A percentile compares a stretch with the other conserved stretches of the same genome.
Conservation (phyloP, 2,329 filamentous ascomycete genomes). For the Didymella arachidicola region DNA sequence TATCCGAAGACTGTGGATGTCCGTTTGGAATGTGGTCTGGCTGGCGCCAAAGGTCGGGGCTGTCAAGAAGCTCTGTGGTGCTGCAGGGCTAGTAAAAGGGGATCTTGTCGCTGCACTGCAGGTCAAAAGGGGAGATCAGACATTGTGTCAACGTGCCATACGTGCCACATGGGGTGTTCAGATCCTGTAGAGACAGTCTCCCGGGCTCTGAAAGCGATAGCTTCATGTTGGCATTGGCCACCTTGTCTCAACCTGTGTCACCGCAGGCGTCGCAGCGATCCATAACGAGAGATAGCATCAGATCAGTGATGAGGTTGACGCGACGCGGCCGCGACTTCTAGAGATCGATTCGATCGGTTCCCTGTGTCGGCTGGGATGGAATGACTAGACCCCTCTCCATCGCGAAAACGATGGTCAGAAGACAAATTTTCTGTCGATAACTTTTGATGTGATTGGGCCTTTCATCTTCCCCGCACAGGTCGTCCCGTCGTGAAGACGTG, state of each 20-base stretch:
- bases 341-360: constrained; percentile 1
- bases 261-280: constrained; percentile 16
- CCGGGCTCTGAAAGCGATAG: constrained; percentile 7
- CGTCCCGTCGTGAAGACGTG: constrained; percentile 12
- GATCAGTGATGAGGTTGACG: neutral
- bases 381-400: constrained; percentile 13
- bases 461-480: neutral
- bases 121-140: constrained; percentile 15
- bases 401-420: constrained; percentile 5
- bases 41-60: neutral
- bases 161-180: constrained; percentile 11
- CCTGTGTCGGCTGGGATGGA: constrained; percentile 14
- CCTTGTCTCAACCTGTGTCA: constrained; percentile 13
- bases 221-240: constrained; percentile 4
- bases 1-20: neutral
- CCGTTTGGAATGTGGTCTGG: constrained; percentile 1
- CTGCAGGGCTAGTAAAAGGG: constrained; percentile 14
- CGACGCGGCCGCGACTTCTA: constrained; percentile 13
- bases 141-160: constrained; percentile 16
- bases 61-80: constrained; percentile 10
- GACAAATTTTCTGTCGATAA: constrained; percentile 2
- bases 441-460: constrained; percentile 5
- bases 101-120: constrained; percentile 6
- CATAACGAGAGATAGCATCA: constrained; percentile 10
- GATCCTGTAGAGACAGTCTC: constrained; percentile 2